These are phyloP conservation scores for Schizophyllum commune DNA, from an alignment of 1,284 basidiomycete species.

Conservation along the genomic window DNA sequence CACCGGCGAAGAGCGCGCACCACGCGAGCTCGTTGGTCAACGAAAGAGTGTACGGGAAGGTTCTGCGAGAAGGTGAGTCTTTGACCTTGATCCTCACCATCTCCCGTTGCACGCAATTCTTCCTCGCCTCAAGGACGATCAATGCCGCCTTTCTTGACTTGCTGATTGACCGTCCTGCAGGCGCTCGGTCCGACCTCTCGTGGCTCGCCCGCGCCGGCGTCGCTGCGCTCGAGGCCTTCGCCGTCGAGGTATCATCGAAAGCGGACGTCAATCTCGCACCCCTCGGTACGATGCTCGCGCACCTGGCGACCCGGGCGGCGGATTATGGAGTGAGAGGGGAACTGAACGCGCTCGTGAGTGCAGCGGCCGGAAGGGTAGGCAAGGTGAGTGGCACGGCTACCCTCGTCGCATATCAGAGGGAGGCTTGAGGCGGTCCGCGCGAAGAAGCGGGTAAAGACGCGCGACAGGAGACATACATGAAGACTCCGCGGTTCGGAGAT, in stretches of 20 bases:
- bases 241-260: neutral
- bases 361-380: neutral
- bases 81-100: constrained; percentile 6
- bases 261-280: neutral
- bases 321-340: neutral
- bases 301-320: neutral
- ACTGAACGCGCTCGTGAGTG: neutral
- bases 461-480: too few relatives aligned
- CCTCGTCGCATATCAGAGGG: too few relatives aligned
- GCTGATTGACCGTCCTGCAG: neutral
- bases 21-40: constrained; percentile 11
- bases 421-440: too few relatives aligned
- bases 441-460: too few relatives aligned
- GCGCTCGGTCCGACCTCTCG: neutral
- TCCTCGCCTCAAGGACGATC: too few relatives aligned
- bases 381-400: neutral
- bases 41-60: constrained; percentile 10
- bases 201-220: neutral
- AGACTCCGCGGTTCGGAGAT: too few relatives aligned
- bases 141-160: neutral
- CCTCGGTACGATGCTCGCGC: neutral
- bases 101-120: constrained; percentile 5
- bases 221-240: neutral
- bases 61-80: neutral
- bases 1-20: neutral